phyloP scores from a whole-genome alignment of 2,329 filamentous ascomycete genomes.

The Cladosporium sp. region DNA sequence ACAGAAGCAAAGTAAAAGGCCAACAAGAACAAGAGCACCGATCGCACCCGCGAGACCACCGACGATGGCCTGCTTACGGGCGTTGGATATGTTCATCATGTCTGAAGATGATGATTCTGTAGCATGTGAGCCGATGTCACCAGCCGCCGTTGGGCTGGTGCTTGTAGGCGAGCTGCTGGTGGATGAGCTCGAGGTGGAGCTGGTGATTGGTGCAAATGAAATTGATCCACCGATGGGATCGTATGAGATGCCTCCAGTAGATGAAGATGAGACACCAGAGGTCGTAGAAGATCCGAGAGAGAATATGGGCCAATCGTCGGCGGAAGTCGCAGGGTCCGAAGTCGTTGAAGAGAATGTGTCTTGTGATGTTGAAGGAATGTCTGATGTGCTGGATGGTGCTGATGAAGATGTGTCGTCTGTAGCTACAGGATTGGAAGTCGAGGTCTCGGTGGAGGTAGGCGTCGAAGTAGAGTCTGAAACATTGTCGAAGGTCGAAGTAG shows the following conservation, averaged over 20 bases:
- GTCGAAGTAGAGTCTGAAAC: conserved; percentile 4
- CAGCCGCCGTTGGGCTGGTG: not conserved
- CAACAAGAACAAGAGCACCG: conserved; percentile 27
- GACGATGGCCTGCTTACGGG: conserved; percentile 26
- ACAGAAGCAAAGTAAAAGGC: conserved; percentile 24
- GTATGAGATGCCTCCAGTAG: conserved; percentile 1
- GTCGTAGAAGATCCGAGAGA: conserved; percentile 1
- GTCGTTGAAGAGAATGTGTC: not conserved
- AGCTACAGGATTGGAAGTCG: not conserved
- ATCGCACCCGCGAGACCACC: conserved; percentile 30
- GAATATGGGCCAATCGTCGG: conserved; percentile 2
- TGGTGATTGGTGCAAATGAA: not conserved
- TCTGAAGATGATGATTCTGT: conserved; percentile 13
- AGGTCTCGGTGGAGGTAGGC: not conserved
- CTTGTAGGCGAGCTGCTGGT: not conserved
- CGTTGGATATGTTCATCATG: conserved; percentile 10
- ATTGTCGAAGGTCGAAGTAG: conserved; percentile 8
- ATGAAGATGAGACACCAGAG: conserved; percentile 1
- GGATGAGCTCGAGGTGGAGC: not conserved
- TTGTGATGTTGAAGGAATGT: not conserved
- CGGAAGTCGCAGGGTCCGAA: conserved; percentile 2
- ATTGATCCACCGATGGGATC: conserved; percentile 5
- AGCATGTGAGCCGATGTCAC: not conserved
- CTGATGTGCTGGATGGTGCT: not conserved
- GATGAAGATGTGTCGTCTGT: conserved; percentile 3